Conservation (phyloP, 2,329 filamentous ascomycete species). For the Harringtonia lauricola region DNA sequence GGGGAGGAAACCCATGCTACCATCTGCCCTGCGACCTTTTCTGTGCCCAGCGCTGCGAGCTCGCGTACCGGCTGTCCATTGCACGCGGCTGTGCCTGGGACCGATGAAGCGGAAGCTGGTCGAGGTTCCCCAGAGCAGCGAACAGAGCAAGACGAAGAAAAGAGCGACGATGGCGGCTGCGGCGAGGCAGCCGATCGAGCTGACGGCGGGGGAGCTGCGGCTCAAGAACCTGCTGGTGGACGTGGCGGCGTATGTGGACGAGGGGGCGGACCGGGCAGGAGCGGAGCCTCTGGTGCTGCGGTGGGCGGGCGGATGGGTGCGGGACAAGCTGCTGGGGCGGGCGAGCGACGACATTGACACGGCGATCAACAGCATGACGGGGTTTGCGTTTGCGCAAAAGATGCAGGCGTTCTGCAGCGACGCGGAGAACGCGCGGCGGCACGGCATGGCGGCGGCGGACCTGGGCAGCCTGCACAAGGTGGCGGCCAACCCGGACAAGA, state of each 20-base stretch:
- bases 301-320: conserved; percentile 81
- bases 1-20: conserved; percentile 8
- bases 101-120: too few species aligned
- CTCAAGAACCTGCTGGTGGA: conserved; percentile 71
- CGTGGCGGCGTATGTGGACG: conserved; percentile 61
- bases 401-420: conserved; percentile 58
- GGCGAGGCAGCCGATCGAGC: conserved; percentile 21
- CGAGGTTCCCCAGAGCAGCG: background rate
- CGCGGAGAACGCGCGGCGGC: conserved; percentile 48
- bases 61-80: background rate
- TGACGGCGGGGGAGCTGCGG: conserved; percentile 61
- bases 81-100: too few species aligned
- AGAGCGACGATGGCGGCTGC: background rate
- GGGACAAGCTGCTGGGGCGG: conserved; percentile 67
- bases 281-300: conserved; percentile 51
- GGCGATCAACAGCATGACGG: conserved; percentile 78
- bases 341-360: conserved; percentile 75
- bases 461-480: conserved; percentile 78
- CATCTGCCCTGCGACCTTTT: background rate
- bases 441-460: conserved; percentile 44
- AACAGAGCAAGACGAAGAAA: background rate
- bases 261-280: conserved; percentile 4
- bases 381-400: conserved; percentile 59
- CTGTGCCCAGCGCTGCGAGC: background rate
- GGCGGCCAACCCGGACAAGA: conserved; percentile 86